Percentiles rank a stretch among this genome's conserved stretches.
phyloP scores from a whole-genome alignment of 2,329 filamentous ascomycete genomes.

The Phyllosticta paracitricarpa region DNA sequence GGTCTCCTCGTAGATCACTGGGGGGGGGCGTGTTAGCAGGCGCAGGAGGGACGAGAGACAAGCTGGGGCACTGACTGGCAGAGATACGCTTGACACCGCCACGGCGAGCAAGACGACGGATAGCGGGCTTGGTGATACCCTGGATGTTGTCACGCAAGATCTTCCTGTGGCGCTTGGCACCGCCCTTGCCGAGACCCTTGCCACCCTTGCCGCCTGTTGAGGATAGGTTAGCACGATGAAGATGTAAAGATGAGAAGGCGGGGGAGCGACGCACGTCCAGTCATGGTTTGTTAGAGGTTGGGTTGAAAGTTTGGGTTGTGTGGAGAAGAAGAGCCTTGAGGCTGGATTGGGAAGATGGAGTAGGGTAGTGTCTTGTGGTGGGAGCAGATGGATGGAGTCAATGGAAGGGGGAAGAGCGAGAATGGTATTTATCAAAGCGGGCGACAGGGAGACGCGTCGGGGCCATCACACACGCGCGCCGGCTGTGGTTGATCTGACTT shows the following conservation, averaged over 20 bases:
- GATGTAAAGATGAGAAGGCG: background rate
- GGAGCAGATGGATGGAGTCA: slow-evolving; percentile 1
- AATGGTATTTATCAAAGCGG: slow-evolving; percentile 9
- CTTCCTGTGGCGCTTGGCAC: slow-evolving; percentile 46
- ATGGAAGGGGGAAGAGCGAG: background rate
- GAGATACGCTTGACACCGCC: slow-evolving; percentile 45
- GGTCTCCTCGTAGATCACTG: slow-evolving; percentile 76
- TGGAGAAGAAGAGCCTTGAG: background rate
- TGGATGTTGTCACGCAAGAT: slow-evolving; percentile 47
- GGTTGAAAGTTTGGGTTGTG: slow-evolving; percentile 1
- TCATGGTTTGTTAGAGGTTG: slow-evolving; percentile 24
- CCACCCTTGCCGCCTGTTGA: slow-evolving; percentile 43
- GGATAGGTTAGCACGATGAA: slow-evolving; percentile 20
- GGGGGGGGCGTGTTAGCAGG: slow-evolving; percentile 14
- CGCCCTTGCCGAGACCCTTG: slow-evolving; percentile 46
- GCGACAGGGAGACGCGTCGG: slow-evolving; percentile 5
- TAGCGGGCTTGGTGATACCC: slow-evolving; percentile 45
- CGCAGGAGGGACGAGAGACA: background rate
- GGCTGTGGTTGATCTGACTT: background rate
- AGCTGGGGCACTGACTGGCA: slow-evolving; percentile 31
- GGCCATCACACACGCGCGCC: slow-evolving; percentile 3
- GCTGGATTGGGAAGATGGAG: background rate
- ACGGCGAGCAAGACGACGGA: slow-evolving; percentile 45
- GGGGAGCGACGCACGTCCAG: slow-evolving; percentile 32
- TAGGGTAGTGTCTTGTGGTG: background rate